Conservation (phyloP, 345 rosid genomes). For the Laguncularia racemosa region DNA sequence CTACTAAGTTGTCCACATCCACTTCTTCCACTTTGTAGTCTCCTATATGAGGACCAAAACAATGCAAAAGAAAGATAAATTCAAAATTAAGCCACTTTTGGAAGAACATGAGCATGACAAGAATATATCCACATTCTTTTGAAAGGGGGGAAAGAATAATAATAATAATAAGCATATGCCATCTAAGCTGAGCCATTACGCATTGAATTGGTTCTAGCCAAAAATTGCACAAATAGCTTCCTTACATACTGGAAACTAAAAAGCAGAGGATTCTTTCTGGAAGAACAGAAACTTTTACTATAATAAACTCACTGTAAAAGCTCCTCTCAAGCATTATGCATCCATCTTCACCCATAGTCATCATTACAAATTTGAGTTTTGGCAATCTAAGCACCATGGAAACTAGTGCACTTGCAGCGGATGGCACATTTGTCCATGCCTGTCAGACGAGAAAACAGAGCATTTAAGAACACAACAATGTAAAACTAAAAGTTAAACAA, state of each 20-base stretch:
- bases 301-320: slow-evolving; percentile 34
- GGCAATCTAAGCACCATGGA: slow-evolving; percentile 73
- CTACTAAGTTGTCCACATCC: slow-evolving; percentile 49
- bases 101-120: too few relatives aligned
- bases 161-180: not conserved
- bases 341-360: slow-evolving; percentile 76
- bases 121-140: too few relatives aligned
- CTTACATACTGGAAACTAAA: too few relatives aligned
- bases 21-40: slow-evolving; percentile 36
- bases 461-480: not conserved
- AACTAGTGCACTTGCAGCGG: slow-evolving; percentile 63
- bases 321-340: slow-evolving; percentile 75
- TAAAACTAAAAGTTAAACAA: not conserved
- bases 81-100: too few relatives aligned
- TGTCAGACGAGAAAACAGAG: slow-evolving; percentile 19
- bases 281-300: not conserved
- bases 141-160: too few relatives aligned
- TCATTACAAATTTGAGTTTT: slow-evolving; percentile 57
- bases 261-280: too few relatives aligned
- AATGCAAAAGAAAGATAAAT: too few relatives aligned
- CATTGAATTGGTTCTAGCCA: too few relatives aligned
- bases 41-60: slow-evolving; percentile 13
- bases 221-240: too few relatives aligned
- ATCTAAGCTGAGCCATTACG: too few relatives aligned
- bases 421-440: slow-evolving; percentile 70